Conservation (phyloP, 2,329 filamentous ascomycete genomes). For the Paradendryphiella salina region DNA sequence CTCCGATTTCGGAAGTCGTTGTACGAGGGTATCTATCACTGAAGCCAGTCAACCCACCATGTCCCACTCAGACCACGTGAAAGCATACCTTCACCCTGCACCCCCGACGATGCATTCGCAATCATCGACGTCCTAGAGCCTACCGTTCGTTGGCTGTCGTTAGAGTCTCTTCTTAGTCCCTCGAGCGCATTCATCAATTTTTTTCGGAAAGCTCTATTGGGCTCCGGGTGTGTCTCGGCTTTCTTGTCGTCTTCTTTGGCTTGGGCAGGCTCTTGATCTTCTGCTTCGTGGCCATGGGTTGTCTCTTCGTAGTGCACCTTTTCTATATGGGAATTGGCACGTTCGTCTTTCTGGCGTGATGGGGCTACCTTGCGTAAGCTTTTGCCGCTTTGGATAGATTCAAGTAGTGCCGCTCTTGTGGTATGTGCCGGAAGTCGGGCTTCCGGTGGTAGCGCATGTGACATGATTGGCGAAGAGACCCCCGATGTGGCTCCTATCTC, state of each 20-base stretch:
- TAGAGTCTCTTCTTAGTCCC: neutral
- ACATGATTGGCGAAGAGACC: neutral
- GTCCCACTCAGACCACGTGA: too few species aligned
- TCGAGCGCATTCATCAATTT: neutral
- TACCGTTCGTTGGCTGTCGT: neutral
- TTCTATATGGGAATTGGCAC: neutral
- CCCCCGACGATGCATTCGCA: neutral
- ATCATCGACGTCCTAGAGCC: slow-evolving; percentile 5
- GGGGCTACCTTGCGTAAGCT: slow-evolving; percentile 6
- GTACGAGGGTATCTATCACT: neutral
- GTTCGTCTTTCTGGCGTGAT: slow-evolving; percentile 1
- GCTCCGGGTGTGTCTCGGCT: neutral
- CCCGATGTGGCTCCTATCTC: neutral
- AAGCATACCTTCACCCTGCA: neutral
- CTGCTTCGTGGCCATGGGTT: slow-evolving; percentile 13
- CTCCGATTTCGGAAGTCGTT: neutral
- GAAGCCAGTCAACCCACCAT: neutral
- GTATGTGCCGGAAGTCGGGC: neutral
- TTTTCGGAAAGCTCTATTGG: slow-evolving; percentile 3
- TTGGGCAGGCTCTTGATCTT: slow-evolving; percentile 19
- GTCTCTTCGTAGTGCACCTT: slow-evolving; percentile 14
- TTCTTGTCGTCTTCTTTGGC: neutral
- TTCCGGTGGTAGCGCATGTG: neutral
- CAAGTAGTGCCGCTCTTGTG: neutral
- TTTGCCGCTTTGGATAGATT: neutral